Evolutionary conservation across 805 yeast genomes (phyloP).

Genomic region (Pichia scutulata): DNA sequence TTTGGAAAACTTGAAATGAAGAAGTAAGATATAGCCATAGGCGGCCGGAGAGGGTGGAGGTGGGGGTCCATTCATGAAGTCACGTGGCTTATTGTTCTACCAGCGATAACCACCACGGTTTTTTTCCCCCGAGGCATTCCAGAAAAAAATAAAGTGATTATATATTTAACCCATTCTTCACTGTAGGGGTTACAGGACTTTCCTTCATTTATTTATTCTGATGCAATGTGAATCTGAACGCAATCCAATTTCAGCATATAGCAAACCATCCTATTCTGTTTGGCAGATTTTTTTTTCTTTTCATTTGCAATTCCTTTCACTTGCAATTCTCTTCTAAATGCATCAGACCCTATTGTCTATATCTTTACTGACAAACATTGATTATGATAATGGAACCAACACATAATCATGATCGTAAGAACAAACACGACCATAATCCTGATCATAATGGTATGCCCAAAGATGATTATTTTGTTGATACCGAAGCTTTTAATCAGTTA

Average conservation of each 20-base stretch:
- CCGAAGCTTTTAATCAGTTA: slow-evolving; percentile 9
- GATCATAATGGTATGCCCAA: not conserved
- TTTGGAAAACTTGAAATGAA: no score
- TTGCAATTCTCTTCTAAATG: not conserved
- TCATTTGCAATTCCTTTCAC: not conserved
- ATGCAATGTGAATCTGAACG: no score
- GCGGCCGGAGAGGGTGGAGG: no score
- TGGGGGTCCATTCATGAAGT: not conserved
- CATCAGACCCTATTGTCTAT: not conserved
- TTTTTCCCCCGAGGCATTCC: no score
- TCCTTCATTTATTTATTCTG: no score
- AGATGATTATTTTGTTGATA: slow-evolving; percentile 7
- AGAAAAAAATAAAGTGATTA: no score
- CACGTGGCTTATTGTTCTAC: not conserved
- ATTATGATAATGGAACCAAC: not conserved
- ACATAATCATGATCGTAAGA: not conserved
- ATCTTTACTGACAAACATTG: not conserved
- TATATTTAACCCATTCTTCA: not conserved
- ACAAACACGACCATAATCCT: not conserved
- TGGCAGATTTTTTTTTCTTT: not conserved
- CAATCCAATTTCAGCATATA: not conserved
- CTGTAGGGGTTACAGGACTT: not conserved
- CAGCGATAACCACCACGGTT: slow-evolving; percentile 1
- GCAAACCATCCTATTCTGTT: not conserved
- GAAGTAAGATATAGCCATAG: no score